Evolutionary conservation across 2,329 filamentous ascomycete genomes (phyloP).

Genomic region (Aspergillus texensis): DNA sequence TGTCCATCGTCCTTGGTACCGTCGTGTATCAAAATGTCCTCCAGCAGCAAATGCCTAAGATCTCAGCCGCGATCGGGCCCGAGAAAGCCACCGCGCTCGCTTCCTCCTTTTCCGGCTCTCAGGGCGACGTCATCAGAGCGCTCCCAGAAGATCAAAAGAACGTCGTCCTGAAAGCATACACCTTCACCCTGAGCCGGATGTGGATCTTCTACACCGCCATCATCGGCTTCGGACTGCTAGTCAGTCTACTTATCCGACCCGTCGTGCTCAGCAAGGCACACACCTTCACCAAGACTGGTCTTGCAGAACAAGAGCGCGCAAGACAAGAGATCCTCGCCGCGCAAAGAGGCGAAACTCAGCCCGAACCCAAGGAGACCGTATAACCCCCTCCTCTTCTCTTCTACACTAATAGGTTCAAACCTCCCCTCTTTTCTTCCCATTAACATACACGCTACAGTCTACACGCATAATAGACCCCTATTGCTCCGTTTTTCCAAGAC

Average conservation of each 20-base stretch:
- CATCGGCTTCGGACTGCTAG: conserved; percentile 38
- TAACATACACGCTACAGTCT: background rate
- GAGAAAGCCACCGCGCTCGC: conserved; percentile 29
- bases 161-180: conserved; percentile 47
- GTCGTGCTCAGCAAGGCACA: conserved; percentile 45
- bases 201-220: conserved; percentile 54
- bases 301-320: conserved; percentile 48
- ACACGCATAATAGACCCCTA: background rate
- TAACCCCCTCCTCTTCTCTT: conserved; percentile 4
- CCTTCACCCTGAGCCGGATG: conserved; percentile 48
- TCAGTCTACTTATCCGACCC: conserved; percentile 44
- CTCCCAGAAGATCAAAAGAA: conserved; percentile 37
- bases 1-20: conserved; percentile 62
- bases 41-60: conserved; percentile 30
- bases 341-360: conserved; percentile 22
- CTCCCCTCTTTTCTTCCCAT: background rate
- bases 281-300: conserved; percentile 48
- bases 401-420: background rate
- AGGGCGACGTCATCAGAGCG: conserved; percentile 35
- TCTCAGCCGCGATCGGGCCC: conserved; percentile 33
- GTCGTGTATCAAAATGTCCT: conserved; percentile 50
- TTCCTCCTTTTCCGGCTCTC: conserved; percentile 39
- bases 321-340: conserved; percentile 38
- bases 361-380: conserved; percentile 61
- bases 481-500: background rate